phyloP scores from a whole-genome alignment of 441 rosid species.

The Erysimum cheiri region DNA sequence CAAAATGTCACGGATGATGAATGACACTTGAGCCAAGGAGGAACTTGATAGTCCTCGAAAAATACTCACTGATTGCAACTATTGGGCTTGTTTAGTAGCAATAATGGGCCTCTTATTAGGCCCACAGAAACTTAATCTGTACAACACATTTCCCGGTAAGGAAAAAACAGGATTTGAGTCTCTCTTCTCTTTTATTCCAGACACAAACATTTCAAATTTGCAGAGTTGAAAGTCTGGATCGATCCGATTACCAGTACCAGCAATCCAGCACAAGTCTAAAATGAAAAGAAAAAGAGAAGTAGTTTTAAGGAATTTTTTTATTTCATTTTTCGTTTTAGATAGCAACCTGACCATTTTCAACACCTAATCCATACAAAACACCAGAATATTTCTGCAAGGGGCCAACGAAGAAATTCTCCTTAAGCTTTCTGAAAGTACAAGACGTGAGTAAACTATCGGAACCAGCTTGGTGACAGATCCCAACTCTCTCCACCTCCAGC shows the following conservation, averaged over 20 bases:
- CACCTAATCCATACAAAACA: conserved; percentile 75
- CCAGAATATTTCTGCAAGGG: conserved; percentile 73
- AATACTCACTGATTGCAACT: background rate
- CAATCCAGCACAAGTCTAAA: background rate
- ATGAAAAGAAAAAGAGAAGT: background rate
- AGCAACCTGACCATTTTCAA: conserved; percentile 61
- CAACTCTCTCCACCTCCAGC: conserved; percentile 67
- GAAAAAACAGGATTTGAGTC: too few species aligned
- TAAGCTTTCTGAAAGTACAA: conserved; percentile 69
- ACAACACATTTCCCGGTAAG: too few species aligned
- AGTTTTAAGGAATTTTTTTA: conserved; percentile 21
- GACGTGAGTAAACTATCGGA: conserved; percentile 74
- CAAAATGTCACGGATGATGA: background rate
- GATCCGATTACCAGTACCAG: background rate
- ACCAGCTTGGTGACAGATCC: conserved; percentile 73
- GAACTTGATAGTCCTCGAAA: too few species aligned
- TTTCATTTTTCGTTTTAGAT: conserved; percentile 35
- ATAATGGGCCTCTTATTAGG: background rate
- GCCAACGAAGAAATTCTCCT: conserved; percentile 68
- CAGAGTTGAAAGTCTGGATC: background rate
- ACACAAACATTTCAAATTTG: too few species aligned
- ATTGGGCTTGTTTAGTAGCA: background rate
- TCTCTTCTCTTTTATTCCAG: too few species aligned
- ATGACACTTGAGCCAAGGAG: too few species aligned
- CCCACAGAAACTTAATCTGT: background rate